Base-by-base conservation (phyloP, 129 eudicot genomes). In the Solidago caesia region DNA sequence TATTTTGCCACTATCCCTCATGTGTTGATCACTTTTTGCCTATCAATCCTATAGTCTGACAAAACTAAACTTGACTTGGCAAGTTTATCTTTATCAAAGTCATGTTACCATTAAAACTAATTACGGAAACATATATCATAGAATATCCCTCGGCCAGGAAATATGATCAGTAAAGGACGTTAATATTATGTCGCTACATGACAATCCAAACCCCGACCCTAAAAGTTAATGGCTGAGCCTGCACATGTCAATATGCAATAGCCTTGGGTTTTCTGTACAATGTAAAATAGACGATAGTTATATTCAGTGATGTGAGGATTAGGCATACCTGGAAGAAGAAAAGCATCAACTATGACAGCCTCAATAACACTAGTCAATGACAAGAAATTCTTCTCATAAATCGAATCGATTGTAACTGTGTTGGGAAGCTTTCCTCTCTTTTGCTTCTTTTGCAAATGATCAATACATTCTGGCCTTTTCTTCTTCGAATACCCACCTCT, bases 301-400 rank as follows among this genome's bases (percentile, higher is more conserved):
- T 51, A 77, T 15, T 59, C 45, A 69, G 47, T 2, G n/a, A 46
- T 7, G 41, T 47, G 49, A 8, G 41, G 74, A 56, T 77, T 52
- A 39, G 7, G 15, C 43, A 58, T 79, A 93, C 98, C 98, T 84
- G 96, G 90, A 82, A 93, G 96, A 74, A 83, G 77, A 78, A 75
- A 93, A 67, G 82, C 80, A 82, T 93, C 88, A 44, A 93, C 71
- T 60, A 93, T 67, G 74, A 93, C 92, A 80, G 85, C 96, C 79
- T 94, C 97, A 64, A 94, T 85, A 49, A 91, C 90, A 64, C 93
- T 94, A 77, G 72, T 84, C 81, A 94, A 77, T 0, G 99, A 87
- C 60, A 90, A 81, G 76, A 88, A 94, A 75, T 82, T 94, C 77
- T 94, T 94, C 76, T 88, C 97, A 44, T 88, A 94, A 73, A 91